A percentile compares a stretch with the other conserved stretches of the same genome.
Evolutionary conservation across 2,329 filamentous ascomycete genomes (phyloP).

Genomic region (Thielaviopsis populi): DNA sequence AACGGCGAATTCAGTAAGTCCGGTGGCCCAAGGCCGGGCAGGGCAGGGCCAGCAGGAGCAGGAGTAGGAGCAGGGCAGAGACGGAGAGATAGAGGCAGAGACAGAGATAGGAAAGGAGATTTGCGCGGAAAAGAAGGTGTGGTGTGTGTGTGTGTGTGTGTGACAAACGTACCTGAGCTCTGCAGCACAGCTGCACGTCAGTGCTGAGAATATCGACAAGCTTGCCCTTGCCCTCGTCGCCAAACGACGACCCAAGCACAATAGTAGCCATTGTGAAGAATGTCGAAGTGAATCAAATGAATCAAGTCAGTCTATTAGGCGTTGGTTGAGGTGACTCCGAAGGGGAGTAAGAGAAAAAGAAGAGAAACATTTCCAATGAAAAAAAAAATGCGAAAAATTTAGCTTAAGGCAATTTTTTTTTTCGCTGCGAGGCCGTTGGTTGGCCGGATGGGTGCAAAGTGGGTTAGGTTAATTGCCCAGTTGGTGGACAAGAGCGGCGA

Average conservation of each 20-base stretch:
- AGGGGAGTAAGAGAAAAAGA: conserved; percentile 17
- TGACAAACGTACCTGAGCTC: conserved; percentile 15
- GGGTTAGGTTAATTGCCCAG: background rate
- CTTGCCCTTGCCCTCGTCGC: conserved; percentile 18
- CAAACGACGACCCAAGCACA: conserved; percentile 17
- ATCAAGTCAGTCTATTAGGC: conserved; percentile 16
- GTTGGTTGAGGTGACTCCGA: conserved; percentile 16
- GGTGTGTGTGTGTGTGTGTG: background rate
- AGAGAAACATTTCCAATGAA: conserved; percentile 8
- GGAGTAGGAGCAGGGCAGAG: background rate
- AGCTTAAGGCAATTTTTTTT: conserved; percentile 10
- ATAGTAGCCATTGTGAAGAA: conserved; percentile 17
- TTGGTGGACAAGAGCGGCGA: background rate
- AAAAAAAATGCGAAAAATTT: conserved; percentile 8
- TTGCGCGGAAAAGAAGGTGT: background rate
- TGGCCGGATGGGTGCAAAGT: background rate
- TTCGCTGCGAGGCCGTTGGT: background rate
- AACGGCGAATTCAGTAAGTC: background rate
- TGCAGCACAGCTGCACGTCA: conserved; percentile 18
- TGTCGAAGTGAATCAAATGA: conserved; percentile 14
- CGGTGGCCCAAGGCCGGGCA: background rate
- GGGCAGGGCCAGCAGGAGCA: background rate
- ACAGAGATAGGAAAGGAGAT: background rate
- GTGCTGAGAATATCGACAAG: conserved; percentile 16
- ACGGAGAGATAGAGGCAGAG: background rate